Percentiles rank a stretch among this genome's conserved stretches.
Conservation (phyloP, 345 rosid species). For the Diplotaxis tenuifolia region DNA sequence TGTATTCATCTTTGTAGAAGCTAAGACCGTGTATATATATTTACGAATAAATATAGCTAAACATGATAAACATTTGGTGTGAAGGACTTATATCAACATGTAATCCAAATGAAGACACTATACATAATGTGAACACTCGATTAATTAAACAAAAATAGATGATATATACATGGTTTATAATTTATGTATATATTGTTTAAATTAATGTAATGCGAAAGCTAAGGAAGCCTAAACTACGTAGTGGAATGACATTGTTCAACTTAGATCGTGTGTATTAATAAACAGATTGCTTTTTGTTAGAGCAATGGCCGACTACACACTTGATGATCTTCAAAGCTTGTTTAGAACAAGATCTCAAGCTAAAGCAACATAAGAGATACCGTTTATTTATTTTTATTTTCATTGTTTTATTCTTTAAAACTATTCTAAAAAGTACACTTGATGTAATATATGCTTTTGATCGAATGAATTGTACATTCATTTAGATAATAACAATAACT, state of each 20-base stretch:
- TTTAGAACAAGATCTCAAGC: not conserved
- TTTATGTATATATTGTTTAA: not conserved
- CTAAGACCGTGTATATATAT: too few species aligned
- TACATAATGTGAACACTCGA: not conserved
- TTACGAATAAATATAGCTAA: too few species aligned
- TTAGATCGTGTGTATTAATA: not conserved
- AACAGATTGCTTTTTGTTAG: not conserved
- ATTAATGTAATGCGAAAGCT: too few species aligned
- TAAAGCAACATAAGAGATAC: not conserved
- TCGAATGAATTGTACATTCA: not conserved
- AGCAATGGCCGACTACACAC: not conserved
- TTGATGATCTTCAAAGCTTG: not conserved
- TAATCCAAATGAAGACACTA: not conserved
- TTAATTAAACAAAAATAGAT: not conserved
- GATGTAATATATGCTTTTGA: not conserved
- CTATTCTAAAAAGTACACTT: not conserved
- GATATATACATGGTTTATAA: not conserved
- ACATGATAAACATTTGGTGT: not conserved
- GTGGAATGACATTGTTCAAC: not conserved
- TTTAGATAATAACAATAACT: not conserved
- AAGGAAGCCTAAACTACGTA: not conserved
- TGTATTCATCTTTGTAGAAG: too few species aligned
- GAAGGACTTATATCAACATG: not conserved
- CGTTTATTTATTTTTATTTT: not conserved
- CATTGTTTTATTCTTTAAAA: not conserved